A percentile compares a stretch with the other conserved stretches of the same genome.
These are phyloP conservation scores for Penicillium herquei DNA, from an alignment of 495 filamentous ascomycete species.

Conservation along the genomic window DNA sequence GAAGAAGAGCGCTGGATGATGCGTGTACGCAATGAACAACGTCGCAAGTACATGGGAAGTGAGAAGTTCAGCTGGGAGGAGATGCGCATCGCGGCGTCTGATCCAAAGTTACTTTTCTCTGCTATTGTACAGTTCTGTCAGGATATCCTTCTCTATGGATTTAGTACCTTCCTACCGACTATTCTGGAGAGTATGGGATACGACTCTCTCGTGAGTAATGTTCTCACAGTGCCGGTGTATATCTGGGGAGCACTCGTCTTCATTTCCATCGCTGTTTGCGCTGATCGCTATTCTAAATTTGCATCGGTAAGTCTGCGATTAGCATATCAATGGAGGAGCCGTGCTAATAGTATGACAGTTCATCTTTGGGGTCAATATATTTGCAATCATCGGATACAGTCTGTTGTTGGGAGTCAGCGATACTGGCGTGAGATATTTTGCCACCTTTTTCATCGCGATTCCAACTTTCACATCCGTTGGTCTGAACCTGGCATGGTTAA, in stretches of 20 bases:
- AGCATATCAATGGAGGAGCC: no score
- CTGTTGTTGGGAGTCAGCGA: conserved; percentile 42
- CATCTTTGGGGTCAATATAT: conserved; percentile 41
- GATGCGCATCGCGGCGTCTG: conserved; percentile 41
- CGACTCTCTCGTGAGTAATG: conserved; percentile 44
- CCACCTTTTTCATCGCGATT: conserved; percentile 52
- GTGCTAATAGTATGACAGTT: conserved; percentile 23
- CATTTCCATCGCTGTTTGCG: conserved; percentile 40
- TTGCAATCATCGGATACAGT: conserved; percentile 52
- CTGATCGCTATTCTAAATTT: conserved; percentile 40
- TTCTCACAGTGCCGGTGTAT: conserved; percentile 47
- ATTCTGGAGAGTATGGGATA: conserved; percentile 55
- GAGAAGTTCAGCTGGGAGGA: conserved; percentile 54
- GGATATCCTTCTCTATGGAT: conserved; percentile 58
- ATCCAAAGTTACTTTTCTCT: conserved; percentile 42
- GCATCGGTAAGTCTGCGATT: no score
- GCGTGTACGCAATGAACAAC: conserved; percentile 42
- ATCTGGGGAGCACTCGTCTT: conserved; percentile 42
- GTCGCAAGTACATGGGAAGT: conserved; percentile 43
- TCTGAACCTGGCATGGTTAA: conserved; percentile 55
- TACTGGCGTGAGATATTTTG: conserved; percentile 52
- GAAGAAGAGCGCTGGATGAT: conserved; percentile 52
- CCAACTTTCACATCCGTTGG: conserved; percentile 51
- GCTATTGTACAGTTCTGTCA: conserved; percentile 50
- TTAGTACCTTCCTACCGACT: conserved; percentile 58